These are phyloP conservation scores for Mentha longifolia DNA, from an alignment of 257 asterid species.

Conservation along the genomic window DNA sequence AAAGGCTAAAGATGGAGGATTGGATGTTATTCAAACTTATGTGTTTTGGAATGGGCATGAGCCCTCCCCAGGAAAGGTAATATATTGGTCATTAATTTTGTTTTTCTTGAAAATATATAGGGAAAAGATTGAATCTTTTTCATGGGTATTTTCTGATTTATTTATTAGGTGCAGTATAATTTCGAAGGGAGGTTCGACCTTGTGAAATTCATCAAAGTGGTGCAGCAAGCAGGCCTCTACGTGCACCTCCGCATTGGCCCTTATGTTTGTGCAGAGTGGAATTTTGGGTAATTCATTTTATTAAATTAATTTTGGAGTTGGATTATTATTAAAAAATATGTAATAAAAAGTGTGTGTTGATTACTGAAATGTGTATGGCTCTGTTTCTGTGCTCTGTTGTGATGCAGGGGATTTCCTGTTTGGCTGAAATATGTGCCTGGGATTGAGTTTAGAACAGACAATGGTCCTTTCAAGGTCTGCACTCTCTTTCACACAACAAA, in stretches of 20 bases:
- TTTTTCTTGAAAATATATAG: not conserved
- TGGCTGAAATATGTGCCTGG: slow-evolving; percentile 94
- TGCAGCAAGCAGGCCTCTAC: slow-evolving; percentile 86
- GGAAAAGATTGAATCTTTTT: not conserved
- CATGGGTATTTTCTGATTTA: not conserved
- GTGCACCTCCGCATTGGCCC: slow-evolving; percentile 96
- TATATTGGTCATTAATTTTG: not conserved
- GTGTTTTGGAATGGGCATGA: slow-evolving; percentile 95
- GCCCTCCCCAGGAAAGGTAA: slow-evolving; percentile 87
- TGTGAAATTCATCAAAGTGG: slow-evolving; percentile 79
- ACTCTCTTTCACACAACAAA: not conserved
- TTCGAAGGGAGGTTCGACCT: slow-evolving; percentile 78
- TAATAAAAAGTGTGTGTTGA: not conserved
- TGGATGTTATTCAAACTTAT: slow-evolving; percentile 87
- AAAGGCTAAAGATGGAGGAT: slow-evolving; percentile 96
- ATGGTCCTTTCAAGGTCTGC: slow-evolving; percentile 80
- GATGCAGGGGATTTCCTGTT: slow-evolving; percentile 93
- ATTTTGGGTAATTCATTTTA: slow-evolving; percentile 65
- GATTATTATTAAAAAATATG: not conserved
- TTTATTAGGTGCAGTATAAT: slow-evolving; percentile 55
- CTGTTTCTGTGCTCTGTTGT: slow-evolving; percentile 37
- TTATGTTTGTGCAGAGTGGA: slow-evolving; percentile 92
- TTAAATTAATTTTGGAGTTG: not conserved
- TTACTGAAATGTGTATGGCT: slow-evolving; percentile 7
- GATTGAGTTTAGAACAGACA: slow-evolving; percentile 83